phyloP scores from a whole-genome alignment of 2,329 filamentous ascomycete species.

The Neonectria punicea region DNA sequence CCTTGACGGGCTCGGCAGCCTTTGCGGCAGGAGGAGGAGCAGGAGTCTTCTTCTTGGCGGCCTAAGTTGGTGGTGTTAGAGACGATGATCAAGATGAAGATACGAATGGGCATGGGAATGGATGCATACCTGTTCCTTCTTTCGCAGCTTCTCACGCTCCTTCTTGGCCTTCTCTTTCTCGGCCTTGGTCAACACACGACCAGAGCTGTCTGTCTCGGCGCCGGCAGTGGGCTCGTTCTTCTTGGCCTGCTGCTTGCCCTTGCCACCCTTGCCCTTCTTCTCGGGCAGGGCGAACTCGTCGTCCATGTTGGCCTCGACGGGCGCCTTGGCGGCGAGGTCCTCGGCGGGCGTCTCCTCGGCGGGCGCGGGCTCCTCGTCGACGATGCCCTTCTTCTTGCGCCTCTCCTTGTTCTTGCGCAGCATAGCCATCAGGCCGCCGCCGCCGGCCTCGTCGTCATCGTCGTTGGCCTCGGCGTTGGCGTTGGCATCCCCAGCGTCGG shows the following conservation, averaged over 20 bases:
- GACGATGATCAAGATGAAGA: neutral
- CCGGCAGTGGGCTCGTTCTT: conserved; percentile 62
- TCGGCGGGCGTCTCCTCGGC: conserved; percentile 72
- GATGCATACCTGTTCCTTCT: conserved; percentile 87
- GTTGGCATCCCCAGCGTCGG: conserved; percentile 57
- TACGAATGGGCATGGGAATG: neutral
- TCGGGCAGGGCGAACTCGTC: conserved; percentile 87
- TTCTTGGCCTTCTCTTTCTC: conserved; percentile 99
- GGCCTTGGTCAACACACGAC: conserved; percentile 90
- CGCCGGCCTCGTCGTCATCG: conserved; percentile 64
- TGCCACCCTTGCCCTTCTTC: conserved; percentile 75
- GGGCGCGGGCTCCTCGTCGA: conserved; percentile 64
- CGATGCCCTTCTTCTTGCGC: conserved; percentile 87
- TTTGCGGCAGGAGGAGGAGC: conserved; percentile 33
- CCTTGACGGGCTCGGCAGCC: conserved; percentile 38
- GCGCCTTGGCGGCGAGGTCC: conserved; percentile 70
- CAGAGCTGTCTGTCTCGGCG: conserved; percentile 65
- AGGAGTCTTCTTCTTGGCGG: conserved; percentile 82
- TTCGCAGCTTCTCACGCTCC: conserved; percentile 97
- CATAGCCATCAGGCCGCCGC: conserved; percentile 80
- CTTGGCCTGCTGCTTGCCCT: conserved; percentile 52
- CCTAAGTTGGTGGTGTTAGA: conserved; percentile 53
- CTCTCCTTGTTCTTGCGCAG: conserved; percentile 85
- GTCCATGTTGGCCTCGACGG: conserved; percentile 82
- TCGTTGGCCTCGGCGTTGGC: conserved; percentile 60